These are phyloP conservation scores for Boletus vermiculosoides DNA, from an alignment of 768 basidiomycete species.

Conservation along the genomic window DNA sequence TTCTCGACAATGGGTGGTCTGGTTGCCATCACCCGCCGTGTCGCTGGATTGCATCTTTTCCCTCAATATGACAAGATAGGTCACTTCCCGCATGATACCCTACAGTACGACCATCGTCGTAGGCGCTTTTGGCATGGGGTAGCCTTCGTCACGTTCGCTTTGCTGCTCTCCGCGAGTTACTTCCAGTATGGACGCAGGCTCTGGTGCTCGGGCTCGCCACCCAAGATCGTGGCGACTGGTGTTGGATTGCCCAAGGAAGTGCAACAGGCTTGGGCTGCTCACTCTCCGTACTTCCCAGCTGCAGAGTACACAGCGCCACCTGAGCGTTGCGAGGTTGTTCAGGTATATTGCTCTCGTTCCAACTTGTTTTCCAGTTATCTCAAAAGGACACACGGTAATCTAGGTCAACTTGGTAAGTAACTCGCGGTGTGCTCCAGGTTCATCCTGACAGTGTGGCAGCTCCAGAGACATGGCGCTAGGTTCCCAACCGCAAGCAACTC, in stretches of 20 bases:
- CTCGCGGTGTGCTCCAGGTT: no score
- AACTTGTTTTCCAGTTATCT: neutral
- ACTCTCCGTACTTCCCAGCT: conserved; percentile 58
- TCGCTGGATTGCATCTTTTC: conserved; percentile 8
- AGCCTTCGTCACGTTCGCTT: conserved; percentile 14
- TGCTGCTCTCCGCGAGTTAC: conserved; percentile 15
- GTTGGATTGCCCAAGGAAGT: conserved; percentile 21
- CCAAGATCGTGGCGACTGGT: neutral
- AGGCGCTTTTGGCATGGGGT: conserved; percentile 2
- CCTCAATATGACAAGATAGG: conserved; percentile 3
- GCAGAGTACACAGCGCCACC: conserved; percentile 48
- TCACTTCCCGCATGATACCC: neutral
- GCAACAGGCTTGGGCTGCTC: conserved; percentile 52
- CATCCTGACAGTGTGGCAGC: conserved; percentile 38
- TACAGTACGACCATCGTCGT: neutral
- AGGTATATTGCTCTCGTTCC: conserved; percentile 37
- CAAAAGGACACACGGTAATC: neutral
- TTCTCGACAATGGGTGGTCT: neutral
- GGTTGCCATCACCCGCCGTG: neutral
- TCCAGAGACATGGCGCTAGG: conserved; percentile 80
- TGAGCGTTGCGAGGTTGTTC: conserved; percentile 49
- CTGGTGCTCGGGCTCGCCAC: neutral
- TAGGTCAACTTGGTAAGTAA: conserved; percentile 33
- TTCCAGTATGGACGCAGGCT: conserved; percentile 12
- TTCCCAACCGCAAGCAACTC: conserved; percentile 61